A percentile compares a stretch with the other conserved stretches of the same genome.
Evolutionary conservation across 805 yeast genomes (phyloP).

Genomic region (Millerozyma miso): DNA sequence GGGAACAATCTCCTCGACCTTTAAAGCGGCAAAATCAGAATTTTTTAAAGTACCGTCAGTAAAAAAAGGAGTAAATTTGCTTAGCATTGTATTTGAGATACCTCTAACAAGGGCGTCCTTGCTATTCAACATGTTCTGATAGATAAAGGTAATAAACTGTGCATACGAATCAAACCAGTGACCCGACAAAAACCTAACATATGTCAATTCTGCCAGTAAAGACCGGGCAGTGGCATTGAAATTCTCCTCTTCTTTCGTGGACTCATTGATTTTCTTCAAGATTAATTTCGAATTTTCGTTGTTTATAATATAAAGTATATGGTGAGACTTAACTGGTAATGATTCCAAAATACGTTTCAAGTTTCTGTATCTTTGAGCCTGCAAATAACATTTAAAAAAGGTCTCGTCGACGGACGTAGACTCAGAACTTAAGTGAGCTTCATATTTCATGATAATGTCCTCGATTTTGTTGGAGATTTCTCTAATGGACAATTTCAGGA

Average conservation of each 20-base stretch:
- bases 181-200: constrained; percentile 3
- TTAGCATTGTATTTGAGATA: constrained; percentile 2
- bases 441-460: constrained; percentile 14
- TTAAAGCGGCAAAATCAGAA: neutral
- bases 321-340: constrained; percentile 7
- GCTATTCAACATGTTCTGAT: constrained; percentile 1
- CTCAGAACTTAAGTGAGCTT: constrained; percentile 10
- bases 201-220: constrained; percentile 5
- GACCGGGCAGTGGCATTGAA: constrained; percentile 3
- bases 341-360: constrained; percentile 16
- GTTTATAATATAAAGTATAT: constrained; percentile 8
- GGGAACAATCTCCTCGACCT: neutral
- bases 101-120: neutral
- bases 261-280: constrained; percentile 5
- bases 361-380: constrained; percentile 19
- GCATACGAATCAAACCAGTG: constrained; percentile 6
- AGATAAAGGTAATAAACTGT: constrained; percentile 7
- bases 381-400: constrained; percentile 19
- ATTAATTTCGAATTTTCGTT: constrained; percentile 8
- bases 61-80: constrained; percentile 5
- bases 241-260: constrained; percentile 3
- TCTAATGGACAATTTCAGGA: constrained; percentile 10
- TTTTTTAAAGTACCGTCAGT: constrained; percentile 8
- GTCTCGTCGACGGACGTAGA: constrained; percentile 8
- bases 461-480: constrained; percentile 16